Evolutionary conservation across 345 rosid species (phyloP).

Genomic region (Jatropha curcas): DNA sequence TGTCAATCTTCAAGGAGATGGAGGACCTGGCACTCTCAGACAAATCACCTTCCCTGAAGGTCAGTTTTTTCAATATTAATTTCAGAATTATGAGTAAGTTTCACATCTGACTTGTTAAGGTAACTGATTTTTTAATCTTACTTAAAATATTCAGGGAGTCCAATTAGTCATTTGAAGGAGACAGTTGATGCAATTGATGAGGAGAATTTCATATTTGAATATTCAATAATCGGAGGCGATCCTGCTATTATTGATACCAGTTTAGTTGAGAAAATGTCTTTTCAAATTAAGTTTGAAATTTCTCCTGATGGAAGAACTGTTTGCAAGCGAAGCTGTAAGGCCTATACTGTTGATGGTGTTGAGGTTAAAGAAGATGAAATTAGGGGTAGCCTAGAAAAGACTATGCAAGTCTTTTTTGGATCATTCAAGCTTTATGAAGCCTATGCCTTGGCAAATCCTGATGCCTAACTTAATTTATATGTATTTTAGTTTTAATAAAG

Average conservation of each 20-base stretch:
- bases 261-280: slow-evolving; percentile 27
- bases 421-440: slow-evolving; percentile 13
- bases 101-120: too few species aligned
- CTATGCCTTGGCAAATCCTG: slow-evolving; percentile 18
- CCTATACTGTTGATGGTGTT: not conserved
- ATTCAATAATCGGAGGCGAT: slow-evolving; percentile 35
- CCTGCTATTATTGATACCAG: slow-evolving; percentile 6
- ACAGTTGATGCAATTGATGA: slow-evolving; percentile 40
- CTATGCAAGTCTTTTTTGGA: slow-evolving; percentile 4
- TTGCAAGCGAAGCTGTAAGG: slow-evolving; percentile 36
- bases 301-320: slow-evolving; percentile 29
- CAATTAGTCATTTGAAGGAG: slow-evolving; percentile 18
- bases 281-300: slow-evolving; percentile 29
- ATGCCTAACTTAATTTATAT: not conserved
- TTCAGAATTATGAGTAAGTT: too few species aligned
- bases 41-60: not conserved
- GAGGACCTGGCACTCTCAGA: not conserved
- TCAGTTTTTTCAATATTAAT: not conserved
- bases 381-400: not conserved
- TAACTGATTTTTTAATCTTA: too few species aligned
- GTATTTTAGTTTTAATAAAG: too few species aligned
- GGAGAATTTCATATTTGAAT: slow-evolving; percentile 30
- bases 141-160: slow-evolving; percentile 22
- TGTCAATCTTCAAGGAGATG: not conserved
- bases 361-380: slow-evolving; percentile 18